Evolutionary conservation across 2,329 filamentous ascomycete species (phyloP), one percentile per base, ranked within the genome.

Genomic region (Fusarium sp.): DNA sequence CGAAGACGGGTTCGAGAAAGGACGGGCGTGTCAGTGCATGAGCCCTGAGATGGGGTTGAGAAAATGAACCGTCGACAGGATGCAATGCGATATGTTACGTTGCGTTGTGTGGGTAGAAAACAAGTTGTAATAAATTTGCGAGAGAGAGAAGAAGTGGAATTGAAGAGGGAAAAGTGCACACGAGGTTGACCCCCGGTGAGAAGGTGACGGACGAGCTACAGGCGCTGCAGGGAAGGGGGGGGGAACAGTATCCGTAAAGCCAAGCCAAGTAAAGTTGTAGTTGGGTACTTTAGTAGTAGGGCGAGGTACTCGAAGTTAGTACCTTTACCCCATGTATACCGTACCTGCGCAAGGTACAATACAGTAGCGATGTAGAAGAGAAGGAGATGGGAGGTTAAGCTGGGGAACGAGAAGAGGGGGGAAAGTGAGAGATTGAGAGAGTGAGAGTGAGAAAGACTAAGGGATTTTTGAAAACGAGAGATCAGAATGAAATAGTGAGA

Each of bases 121-220:
- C n/a, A 63, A 20, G 38, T 19, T 12, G 28, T 21, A 30, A 28
- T 47, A 59, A 59, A 38, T 42, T 48, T 64, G 46, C 44, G 42
- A 56, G 46, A 64, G 39, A 58, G 34, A 56, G 60, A 44, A 43
- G 61, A 47, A 64, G 34, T 59, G 59, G 61, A 63, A 62, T 63
- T 57, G 60, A 45, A 40, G 51, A 63, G 60, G 49, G 62, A 68
- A 68, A 62, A 67, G 50, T 59, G 61, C 65, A 62, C 65, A 58
- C 48, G 61, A 68, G 65, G 62, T 46, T 38, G 65, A 52, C 38
- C 48, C 44, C 52, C 53, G 60, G 60, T 53, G 54, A 47, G 45
- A 54, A 19, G 44, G 43, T 54, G 56, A 61, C 26, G 39, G 54
- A 61, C 26, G 39, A 43, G 42, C 34, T 36, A 17, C 44, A 42